A percentile compares a stretch with the other conserved stretches of the same genome.
These are phyloP conservation scores for Kewa caespitosa DNA, from an alignment of 179 eudicot species.

Conservation along the genomic window DNA sequence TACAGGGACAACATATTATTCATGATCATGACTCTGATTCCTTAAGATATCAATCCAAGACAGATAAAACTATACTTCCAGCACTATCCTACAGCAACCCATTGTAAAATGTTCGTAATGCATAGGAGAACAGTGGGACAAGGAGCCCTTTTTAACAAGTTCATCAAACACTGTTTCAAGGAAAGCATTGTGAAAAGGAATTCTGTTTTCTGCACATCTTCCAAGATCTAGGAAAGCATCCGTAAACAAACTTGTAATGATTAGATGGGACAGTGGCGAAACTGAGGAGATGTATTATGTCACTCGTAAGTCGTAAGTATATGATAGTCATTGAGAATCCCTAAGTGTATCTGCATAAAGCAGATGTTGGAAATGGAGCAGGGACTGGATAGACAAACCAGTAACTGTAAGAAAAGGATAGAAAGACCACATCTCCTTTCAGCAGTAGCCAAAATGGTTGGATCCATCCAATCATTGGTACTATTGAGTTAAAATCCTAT, in stretches of 20 bases:
- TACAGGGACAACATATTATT: neutral
- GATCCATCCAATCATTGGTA: neutral
- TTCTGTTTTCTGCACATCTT: conserved; percentile 19
- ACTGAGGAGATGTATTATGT: conserved; percentile 1
- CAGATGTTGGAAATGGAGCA: conserved; percentile 17
- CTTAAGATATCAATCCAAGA: conserved; percentile 8
- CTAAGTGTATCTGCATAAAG: conserved; percentile 29
- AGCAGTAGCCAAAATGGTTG: neutral
- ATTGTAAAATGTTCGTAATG: neutral
- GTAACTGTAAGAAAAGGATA: conserved; percentile 7
- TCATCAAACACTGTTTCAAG: conserved; percentile 4
- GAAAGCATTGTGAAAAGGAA: conserved; percentile 1
- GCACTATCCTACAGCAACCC: neutral
- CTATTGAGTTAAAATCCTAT: neutral
- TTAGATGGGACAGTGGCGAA: conserved; percentile 18
- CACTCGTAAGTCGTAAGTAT: conserved; percentile 18
- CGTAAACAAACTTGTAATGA: conserved; percentile 16
- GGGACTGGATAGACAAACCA: conserved; percentile 16
- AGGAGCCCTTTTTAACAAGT: neutral
- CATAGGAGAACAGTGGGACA: neutral
- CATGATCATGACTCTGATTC: conserved; percentile 14
- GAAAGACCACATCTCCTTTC: neutral
- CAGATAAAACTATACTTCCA: conserved; percentile 3
- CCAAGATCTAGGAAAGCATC: conserved; percentile 17
- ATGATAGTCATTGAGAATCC: conserved; percentile 27